Evolutionary conservation across 2,329 filamentous ascomycete species (phyloP).

Genomic region (Penicillium sp.): DNA sequence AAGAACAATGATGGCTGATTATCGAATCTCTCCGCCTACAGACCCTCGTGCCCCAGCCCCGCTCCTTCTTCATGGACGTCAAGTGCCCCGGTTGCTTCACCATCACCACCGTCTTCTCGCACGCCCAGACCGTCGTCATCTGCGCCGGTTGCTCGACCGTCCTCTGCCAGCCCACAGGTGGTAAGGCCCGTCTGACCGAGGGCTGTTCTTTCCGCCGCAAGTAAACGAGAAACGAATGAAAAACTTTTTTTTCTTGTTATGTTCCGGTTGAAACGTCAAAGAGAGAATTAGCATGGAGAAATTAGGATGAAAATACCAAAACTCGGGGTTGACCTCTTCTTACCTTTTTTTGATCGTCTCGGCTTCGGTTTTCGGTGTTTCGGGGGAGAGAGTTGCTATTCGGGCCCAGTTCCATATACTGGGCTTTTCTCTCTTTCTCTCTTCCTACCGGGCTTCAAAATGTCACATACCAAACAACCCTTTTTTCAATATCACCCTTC

Average conservation of each 20-base stretch:
- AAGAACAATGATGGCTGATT: constrained; percentile 10
- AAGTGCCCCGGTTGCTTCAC: constrained; percentile 99
- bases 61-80: constrained; percentile 99
- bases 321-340: constrained; percentile 17
- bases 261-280: constrained; percentile 29
- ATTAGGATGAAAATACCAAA: constrained; percentile 32
- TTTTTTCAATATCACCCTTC: constrained; percentile 22
- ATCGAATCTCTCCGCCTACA: constrained; percentile 41
- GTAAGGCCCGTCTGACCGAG: constrained; percentile 98
- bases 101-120: constrained; percentile 99
- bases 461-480: constrained; percentile 29
- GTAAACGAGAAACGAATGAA: constrained; percentile 59
- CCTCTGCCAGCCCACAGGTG: constrained; percentile 98
- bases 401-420: constrained; percentile 2
- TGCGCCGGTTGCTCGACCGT: constrained; percentile 99
- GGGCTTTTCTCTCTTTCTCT: constrained; percentile 8
- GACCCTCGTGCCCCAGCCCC: constrained; percentile 92
- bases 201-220: constrained; percentile 99
- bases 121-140: constrained; percentile 99
- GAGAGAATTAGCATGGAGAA: constrained; percentile 32
- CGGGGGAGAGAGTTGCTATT: constrained; percentile 5
- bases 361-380: constrained; percentile 19
- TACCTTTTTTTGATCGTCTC: constrained; percentile 24
- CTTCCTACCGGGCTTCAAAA: constrained; percentile 26
- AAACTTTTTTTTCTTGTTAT: constrained; percentile 30